Conservation (phyloP, 192 early-diverging fungal genomes). For the Chytriomyces confervae region DNA sequence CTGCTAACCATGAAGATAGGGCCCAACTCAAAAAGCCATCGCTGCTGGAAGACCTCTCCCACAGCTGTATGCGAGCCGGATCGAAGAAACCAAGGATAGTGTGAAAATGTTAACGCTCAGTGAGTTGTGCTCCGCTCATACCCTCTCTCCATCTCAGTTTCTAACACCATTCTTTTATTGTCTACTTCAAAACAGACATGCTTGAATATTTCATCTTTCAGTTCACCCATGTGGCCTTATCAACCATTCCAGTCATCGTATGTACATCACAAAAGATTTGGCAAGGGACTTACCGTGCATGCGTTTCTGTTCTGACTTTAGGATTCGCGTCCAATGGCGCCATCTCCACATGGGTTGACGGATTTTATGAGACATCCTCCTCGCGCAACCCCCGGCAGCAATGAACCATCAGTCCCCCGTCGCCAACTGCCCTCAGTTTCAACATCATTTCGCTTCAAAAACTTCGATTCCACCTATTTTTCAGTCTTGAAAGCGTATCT, state of each 20-base stretch:
- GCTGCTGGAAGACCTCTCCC: neutral
- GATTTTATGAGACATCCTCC: neutral
- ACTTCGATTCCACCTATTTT: slow-evolving; percentile 21
- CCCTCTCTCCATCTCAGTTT: neutral
- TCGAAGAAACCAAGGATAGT: neutral
- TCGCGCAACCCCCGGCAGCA: neutral
- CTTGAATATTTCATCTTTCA: slow-evolving; percentile 49
- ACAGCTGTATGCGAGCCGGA: neutral
- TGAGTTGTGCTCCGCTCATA: neutral
- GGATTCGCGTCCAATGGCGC: neutral
- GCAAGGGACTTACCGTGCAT: no score
- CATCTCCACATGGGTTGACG: neutral
- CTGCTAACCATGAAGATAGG: neutral
- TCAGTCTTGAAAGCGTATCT: slow-evolving; percentile 19
- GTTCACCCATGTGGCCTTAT: slow-evolving; percentile 39
- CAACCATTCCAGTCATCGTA: slow-evolving; percentile 16
- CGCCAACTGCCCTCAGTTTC: neutral
- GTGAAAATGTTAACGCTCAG: neutral
- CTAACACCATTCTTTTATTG: neutral
- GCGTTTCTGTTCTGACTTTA: neutral
- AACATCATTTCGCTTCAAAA: slow-evolving; percentile 5
- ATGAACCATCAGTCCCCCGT: neutral
- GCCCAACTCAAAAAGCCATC: neutral
- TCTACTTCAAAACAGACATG: slow-evolving; percentile 39
- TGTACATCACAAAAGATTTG: no score